These are phyloP conservation scores for Penicillium nordicum DNA, from an alignment of 2,329 filamentous ascomycete species.

Conservation along the genomic window DNA sequence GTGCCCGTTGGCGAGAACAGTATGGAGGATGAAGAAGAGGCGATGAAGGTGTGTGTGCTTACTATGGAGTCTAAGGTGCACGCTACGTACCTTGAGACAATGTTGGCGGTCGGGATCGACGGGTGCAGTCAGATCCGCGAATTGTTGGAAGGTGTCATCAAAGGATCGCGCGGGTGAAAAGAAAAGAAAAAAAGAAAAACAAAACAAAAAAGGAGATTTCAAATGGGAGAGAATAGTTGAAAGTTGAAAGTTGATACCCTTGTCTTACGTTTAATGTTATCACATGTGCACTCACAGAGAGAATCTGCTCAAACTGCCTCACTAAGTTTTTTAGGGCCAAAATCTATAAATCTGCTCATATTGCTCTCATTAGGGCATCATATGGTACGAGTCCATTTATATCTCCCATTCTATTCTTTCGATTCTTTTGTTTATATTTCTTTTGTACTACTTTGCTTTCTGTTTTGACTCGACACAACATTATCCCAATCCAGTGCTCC, in stretches of 20 bases:
- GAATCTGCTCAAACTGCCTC: conserved; percentile 10
- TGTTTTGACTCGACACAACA: neutral
- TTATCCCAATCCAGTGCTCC: no score
- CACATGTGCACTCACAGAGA: neutral
- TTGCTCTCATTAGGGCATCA: neutral
- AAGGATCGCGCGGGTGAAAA: conserved; percentile 43
- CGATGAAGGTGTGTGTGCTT: conserved; percentile 66
- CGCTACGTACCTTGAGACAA: conserved; percentile 73
- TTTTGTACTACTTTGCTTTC: neutral
- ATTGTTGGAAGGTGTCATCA: conserved; percentile 76
- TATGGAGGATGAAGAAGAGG: conserved; percentile 44
- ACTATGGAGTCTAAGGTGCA: conserved; percentile 89
- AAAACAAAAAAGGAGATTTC: neutral
- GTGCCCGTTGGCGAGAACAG: conserved; percentile 54
- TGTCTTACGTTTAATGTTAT: conserved; percentile 2
- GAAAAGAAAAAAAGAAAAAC: neutral
- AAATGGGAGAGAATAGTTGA: conserved; percentile 1
- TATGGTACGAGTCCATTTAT: neutral
- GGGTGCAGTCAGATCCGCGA: conserved; percentile 82
- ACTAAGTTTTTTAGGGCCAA: neutral
- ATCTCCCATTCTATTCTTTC: no score
- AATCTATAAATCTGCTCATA: conserved; percentile 4
- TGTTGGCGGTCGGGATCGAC: conserved; percentile 88
- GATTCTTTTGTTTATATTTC: neutral
- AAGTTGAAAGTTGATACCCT: conserved; percentile 9